phyloP scores from a whole-genome alignment of 1,284 basidiomycete species.

The Moesziomyces sp. region DNA sequence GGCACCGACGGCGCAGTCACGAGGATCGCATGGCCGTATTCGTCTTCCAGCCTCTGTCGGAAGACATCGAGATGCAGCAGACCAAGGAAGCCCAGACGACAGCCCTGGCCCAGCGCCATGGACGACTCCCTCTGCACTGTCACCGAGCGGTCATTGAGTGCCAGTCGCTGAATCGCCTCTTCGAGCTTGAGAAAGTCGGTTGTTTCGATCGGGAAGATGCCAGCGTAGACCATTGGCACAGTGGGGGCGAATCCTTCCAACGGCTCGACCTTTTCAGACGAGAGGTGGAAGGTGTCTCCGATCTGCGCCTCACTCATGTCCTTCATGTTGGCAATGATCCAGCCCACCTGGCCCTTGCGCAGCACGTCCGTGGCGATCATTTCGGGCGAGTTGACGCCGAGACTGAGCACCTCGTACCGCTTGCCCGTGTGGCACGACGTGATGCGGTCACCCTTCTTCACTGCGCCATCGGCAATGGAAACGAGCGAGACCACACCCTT shows the following conservation, averaged over 20 bases:
- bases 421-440: conserved; percentile 85
- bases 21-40: conserved; percentile 73
- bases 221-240: conserved; percentile 97
- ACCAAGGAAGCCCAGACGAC: conserved; percentile 92
- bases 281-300: conserved; percentile 89
- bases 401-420: conserved; percentile 89
- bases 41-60: conserved; percentile 93
- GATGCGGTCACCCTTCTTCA: conserved; percentile 75
- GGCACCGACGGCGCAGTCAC: conserved; percentile 66
- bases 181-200: conserved; percentile 92
- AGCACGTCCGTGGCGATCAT: conserved; percentile 70
- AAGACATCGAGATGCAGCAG: conserved; percentile 98
- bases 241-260: conserved; percentile 92
- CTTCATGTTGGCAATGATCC: conserved; percentile 88
- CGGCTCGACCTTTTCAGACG: conserved; percentile 80
- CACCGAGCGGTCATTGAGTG: conserved; percentile 87
- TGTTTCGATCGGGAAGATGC: conserved; percentile 91
- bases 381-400: conserved; percentile 88
- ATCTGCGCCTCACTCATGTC: conserved; percentile 94
- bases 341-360: conserved; percentile 87
- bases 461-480: conserved; percentile 75
- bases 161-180: conserved; percentile 89
- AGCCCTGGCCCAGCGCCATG: conserved; percentile 92
- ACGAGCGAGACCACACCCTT: conserved; percentile 94
- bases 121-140: conserved; percentile 93